These are phyloP conservation scores for Chamaenerion angustifolium DNA, from an alignment of 345 rosid genomes.

Conservation along the genomic window DNA sequence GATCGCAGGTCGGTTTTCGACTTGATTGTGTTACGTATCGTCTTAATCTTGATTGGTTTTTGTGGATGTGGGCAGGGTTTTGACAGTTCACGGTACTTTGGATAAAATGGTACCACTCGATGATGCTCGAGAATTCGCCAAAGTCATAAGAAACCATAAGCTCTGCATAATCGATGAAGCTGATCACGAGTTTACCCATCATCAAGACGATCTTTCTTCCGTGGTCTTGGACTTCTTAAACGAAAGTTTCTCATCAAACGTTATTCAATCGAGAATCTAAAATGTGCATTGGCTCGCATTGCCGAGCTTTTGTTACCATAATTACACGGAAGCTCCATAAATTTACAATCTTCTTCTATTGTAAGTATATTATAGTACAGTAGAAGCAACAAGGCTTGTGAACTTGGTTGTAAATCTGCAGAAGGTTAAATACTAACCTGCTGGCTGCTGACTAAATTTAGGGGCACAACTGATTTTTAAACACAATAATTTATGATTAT, in stretches of 20 bases:
- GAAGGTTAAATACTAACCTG: no score
- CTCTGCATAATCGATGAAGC: constrained; percentile 57
- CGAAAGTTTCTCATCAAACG: constrained; percentile 7
- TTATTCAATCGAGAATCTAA: constrained; percentile 8
- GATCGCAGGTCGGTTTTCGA: constrained; percentile 44
- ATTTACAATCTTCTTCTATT: no score
- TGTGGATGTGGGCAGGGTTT: constrained; percentile 37
- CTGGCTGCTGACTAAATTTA: no score
- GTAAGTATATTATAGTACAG: no score
- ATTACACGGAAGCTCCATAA: no score
- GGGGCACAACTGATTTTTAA: no score
- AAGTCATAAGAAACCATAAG: constrained; percentile 44
- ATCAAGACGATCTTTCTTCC: constrained; percentile 47
- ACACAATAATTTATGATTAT: no score
- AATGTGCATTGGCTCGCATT: neutral
- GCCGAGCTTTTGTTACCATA: no score
- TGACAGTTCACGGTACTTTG: constrained; percentile 64
- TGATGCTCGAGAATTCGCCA: constrained; percentile 62
- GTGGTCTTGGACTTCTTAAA: constrained; percentile 33
- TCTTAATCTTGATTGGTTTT: neutral
- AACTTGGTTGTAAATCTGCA: no score
- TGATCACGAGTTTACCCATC: constrained; percentile 71
- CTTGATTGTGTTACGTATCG: neutral
- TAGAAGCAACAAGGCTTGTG: no score
- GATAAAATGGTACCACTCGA: constrained; percentile 47